phyloP scores from a whole-genome alignment of 768 basidiomycete species.

The Lentinula detonsa region DNA sequence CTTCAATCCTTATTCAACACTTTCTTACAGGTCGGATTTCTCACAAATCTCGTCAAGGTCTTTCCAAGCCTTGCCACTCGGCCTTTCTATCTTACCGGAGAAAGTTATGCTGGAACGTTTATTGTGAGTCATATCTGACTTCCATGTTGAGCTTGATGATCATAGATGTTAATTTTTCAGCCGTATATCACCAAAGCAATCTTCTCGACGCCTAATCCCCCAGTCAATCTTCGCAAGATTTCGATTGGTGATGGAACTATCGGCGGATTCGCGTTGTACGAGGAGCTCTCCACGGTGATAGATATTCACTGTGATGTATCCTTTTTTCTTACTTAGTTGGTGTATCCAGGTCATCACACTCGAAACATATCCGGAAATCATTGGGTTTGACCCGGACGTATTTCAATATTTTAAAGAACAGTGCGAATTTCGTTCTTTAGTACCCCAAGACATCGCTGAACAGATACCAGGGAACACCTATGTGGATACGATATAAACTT shows the following conservation, averaged over 20 bases:
- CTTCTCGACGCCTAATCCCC: slow-evolving; percentile 55
- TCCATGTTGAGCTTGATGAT: not conserved
- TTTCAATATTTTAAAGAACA: slow-evolving; percentile 53
- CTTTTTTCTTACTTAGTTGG: slow-evolving; percentile 39
- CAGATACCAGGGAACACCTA: slow-evolving; percentile 26
- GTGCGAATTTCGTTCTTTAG: not conserved
- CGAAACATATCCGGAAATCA: slow-evolving; percentile 72
- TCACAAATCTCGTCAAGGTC: slow-evolving; percentile 65
- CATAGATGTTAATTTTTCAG: slow-evolving; percentile 23
- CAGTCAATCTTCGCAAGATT: slow-evolving; percentile 61
- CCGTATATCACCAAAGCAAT: slow-evolving; percentile 74
- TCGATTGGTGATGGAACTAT: slow-evolving; percentile 68
- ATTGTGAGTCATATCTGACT: slow-evolving; percentile 43
- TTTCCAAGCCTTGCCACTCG: slow-evolving; percentile 67
- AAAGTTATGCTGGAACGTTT: slow-evolving; percentile 72
- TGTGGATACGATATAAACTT: slow-evolving; percentile 46
- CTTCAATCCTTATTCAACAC: not conserved
- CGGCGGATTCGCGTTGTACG: slow-evolving; percentile 48
- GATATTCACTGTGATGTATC: slow-evolving; percentile 26
- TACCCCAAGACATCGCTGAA: not conserved
- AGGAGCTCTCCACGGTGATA: slow-evolving; percentile 50
- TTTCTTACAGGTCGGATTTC: slow-evolving; percentile 59
- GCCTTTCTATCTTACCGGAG: slow-evolving; percentile 64
- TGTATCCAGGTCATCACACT: slow-evolving; percentile 42
- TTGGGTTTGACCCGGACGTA: slow-evolving; percentile 63